Evolutionary conservation across 495 filamentous ascomycete species (phyloP).

Genomic region (Tuber borchii): DNA sequence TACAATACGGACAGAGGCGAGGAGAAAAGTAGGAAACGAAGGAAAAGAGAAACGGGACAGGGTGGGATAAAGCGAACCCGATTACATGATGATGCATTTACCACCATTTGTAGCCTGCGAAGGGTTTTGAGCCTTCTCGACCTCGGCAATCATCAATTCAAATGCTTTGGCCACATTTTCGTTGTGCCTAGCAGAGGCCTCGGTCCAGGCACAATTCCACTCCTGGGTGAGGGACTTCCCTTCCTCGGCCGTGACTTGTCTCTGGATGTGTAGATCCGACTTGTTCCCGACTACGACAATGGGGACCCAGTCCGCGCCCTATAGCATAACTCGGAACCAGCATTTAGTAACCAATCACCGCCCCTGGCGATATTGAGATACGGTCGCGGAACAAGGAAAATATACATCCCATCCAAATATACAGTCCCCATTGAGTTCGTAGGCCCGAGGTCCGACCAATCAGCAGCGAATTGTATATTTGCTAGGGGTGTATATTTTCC

Average conservation of each 20-base stretch:
- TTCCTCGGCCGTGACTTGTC: constrained; percentile 79
- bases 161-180: constrained; percentile 91
- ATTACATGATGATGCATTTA: constrained; percentile 79
- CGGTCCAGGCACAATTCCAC: constrained; percentile 87
- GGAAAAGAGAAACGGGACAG: constrained; percentile 3
- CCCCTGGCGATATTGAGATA: constrained; percentile 5
- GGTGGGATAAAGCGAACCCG: constrained; percentile 34
- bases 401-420: too few species aligned
- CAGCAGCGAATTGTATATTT: too few species aligned
- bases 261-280: constrained; percentile 87
- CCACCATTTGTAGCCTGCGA: constrained; percentile 67
- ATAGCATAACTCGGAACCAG: constrained; percentile 10
- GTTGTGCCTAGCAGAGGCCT: constrained; percentile 87
- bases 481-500: too few species aligned
- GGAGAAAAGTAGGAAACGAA: constrained; percentile 15
- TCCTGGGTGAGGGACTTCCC: constrained; percentile 73
- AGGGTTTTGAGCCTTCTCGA: constrained; percentile 92
- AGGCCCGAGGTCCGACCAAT: too few species aligned
- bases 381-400: neutral
- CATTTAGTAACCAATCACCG: constrained; percentile 8
- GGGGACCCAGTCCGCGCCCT: constrained; percentile 90
- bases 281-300: constrained; percentile 97
- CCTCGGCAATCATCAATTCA: constrained; percentile 86
- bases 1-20: constrained; percentile 10
- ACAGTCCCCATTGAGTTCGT: too few species aligned